These are phyloP conservation scores for Aspergillus nanangensis DNA, from an alignment of 495 filamentous ascomycete species.

Conservation along the genomic window DNA sequence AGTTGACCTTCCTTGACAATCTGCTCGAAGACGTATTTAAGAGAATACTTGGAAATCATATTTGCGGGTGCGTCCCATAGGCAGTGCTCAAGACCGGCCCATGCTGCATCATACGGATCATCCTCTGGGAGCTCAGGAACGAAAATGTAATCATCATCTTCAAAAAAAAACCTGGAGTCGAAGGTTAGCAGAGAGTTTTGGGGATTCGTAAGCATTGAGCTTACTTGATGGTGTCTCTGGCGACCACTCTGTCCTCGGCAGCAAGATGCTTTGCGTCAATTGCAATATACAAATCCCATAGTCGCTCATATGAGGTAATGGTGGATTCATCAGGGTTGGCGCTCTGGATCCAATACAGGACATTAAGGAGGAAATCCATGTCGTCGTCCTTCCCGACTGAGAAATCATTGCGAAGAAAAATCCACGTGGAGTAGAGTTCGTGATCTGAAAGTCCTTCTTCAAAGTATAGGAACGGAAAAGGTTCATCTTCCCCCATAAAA, in stretches of 20 bases:
- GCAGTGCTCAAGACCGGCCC: constrained; percentile 4
- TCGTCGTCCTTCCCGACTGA: too few species aligned
- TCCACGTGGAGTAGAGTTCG: too few species aligned
- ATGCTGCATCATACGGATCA: background rate
- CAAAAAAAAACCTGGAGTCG: constrained; percentile 3
- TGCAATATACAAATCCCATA: constrained; percentile 11
- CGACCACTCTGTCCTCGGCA: background rate
- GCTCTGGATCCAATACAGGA: too few species aligned
- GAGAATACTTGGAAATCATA: constrained; percentile 3
- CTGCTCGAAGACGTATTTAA: constrained; percentile 10
- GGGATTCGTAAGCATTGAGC: background rate
- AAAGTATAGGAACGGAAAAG: too few species aligned
- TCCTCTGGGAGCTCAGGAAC: background rate
- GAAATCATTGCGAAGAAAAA: too few species aligned
- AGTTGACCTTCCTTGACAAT: constrained; percentile 1
- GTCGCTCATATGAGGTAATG: too few species aligned
- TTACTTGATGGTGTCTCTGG: constrained; percentile 5
- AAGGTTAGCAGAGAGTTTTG: background rate
- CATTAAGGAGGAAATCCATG: too few species aligned
- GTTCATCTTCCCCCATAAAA: too few species aligned
- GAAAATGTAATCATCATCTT: background rate
- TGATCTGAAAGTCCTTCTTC: too few species aligned
- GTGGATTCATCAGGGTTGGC: too few species aligned
- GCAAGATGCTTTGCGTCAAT: constrained; percentile 8
- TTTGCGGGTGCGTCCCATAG: constrained; percentile 14